Evolutionary conservation across 2,329 filamentous ascomycete species (phyloP).

Genomic region (Fusarium multiceps): DNA sequence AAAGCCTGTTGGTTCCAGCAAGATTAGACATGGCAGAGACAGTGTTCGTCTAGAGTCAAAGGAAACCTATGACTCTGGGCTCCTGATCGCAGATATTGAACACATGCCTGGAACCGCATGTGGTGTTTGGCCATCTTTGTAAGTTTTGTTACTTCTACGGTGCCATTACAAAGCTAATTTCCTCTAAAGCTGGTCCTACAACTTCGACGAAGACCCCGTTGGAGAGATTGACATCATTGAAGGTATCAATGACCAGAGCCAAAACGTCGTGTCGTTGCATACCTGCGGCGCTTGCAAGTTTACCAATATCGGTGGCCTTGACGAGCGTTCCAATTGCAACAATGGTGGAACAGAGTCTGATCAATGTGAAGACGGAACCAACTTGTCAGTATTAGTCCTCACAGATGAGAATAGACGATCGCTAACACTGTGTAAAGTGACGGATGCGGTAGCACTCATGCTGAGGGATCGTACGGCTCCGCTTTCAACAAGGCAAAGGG

Average conservation of each 20-base stretch:
- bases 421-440: background rate
- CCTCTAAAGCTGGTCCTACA: constrained; percentile 8
- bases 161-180: background rate
- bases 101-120: constrained; percentile 37
- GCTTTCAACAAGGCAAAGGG: constrained; percentile 57
- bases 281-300: constrained; percentile 63
- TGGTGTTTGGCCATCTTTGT: constrained; percentile 39
- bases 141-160: background rate
- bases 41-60: constrained; percentile 75
- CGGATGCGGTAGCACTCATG: constrained; percentile 14
- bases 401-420: accelerated
- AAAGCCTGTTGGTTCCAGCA: constrained; percentile 23
- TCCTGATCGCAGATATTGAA: constrained; percentile 66
- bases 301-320: constrained; percentile 55
- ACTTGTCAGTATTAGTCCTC: constrained; percentile 3
- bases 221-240: constrained; percentile 82
- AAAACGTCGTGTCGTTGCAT: constrained; percentile 72
- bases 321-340: constrained; percentile 60
- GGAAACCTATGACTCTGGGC: constrained; percentile 68
- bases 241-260: constrained; percentile 69
- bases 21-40: constrained; percentile 51
- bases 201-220: constrained; percentile 27
- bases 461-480: constrained; percentile 5
- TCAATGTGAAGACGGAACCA: constrained; percentile 33
- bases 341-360: constrained; percentile 47